Percentiles rank a stretch among this genome's conserved stretches.
Evolutionary conservation across 306 rosid species (phyloP).

Genomic region (Sindora glabra): DNA sequence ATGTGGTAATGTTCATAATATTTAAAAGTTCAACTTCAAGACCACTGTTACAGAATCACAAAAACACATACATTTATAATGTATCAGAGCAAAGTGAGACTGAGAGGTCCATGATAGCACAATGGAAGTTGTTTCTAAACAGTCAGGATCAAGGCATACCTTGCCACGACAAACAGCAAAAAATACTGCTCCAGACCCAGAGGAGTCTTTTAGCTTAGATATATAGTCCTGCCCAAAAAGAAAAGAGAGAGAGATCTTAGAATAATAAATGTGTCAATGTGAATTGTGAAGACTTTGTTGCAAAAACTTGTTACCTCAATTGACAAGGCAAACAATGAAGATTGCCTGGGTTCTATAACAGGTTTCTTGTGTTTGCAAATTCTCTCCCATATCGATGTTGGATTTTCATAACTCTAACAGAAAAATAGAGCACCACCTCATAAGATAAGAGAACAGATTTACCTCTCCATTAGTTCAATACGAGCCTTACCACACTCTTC

Average conservation of each 20-base stretch:
- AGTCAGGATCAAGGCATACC: conserved; percentile 40
- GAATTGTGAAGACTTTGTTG: conserved; percentile 8
- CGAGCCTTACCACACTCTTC: conserved; percentile 58
- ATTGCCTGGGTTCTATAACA: conserved; percentile 88
- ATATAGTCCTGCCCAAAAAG: conserved; percentile 67
- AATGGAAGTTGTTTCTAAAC: neutral
- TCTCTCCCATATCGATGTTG: conserved; percentile 91
- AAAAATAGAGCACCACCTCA: conserved; percentile 8
- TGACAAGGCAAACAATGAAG: conserved; percentile 66
- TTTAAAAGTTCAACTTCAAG: neutral
- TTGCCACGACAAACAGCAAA: conserved; percentile 97
- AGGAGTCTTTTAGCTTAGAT: conserved; percentile 69
- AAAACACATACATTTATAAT: neutral
- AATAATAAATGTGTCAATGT: conserved; percentile 4
- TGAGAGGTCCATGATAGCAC: conserved; percentile 9
- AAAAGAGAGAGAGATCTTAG: conserved; percentile 6
- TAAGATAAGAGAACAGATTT: conserved; percentile 13
- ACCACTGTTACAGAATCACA: neutral
- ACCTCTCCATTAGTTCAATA: conserved; percentile 6
- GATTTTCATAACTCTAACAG: conserved; percentile 51
- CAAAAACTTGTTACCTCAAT: conserved; percentile 55
- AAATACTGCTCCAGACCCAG: conserved; percentile 84
- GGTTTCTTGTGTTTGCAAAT: conserved; percentile 87
- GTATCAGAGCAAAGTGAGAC: neutral
- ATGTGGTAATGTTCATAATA: neutral